Evolutionary conservation across 192 early-diverging fungal species (phyloP).

Genomic region (Umbelopsis vinacea): DNA sequence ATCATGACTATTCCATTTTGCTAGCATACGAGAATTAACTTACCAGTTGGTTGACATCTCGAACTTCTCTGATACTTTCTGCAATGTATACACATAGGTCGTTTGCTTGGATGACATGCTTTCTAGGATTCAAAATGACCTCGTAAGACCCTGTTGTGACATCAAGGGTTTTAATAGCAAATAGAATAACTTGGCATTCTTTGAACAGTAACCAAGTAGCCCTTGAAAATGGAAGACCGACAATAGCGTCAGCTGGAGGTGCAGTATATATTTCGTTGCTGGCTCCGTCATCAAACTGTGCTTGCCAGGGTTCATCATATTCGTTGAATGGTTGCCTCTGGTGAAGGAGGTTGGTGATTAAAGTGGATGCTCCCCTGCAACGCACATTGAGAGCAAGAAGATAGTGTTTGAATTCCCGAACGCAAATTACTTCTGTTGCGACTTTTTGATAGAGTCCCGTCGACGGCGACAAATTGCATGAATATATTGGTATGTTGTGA

Average conservation of each 20-base stretch:
- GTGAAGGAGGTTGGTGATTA: slow-evolving; percentile 69
- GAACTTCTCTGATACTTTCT: slow-evolving; percentile 49
- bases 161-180: slow-evolving; percentile 43
- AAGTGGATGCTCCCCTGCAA: slow-evolving; percentile 57
- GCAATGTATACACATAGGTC: slow-evolving; percentile 63
- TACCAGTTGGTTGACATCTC: slow-evolving; percentile 44
- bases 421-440: slow-evolving; percentile 54
- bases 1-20: not conserved
- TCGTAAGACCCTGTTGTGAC: slow-evolving; percentile 35
- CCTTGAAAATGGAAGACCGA: slow-evolving; percentile 64
- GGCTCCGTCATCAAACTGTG: slow-evolving; percentile 69
- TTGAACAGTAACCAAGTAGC: slow-evolving; percentile 55
- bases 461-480: slow-evolving; percentile 64
- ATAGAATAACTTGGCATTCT: slow-evolving; percentile 54
- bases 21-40: not conserved
- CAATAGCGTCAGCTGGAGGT: slow-evolving; percentile 55
- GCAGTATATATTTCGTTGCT: slow-evolving; percentile 67
- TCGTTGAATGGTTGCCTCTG: slow-evolving; percentile 53
- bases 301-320: slow-evolving; percentile 67
- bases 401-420: slow-evolving; percentile 55
- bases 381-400: slow-evolving; percentile 59
- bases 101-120: slow-evolving; percentile 44
- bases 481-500: slow-evolving; percentile 56
- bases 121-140: slow-evolving; percentile 66
- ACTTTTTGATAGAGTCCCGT: slow-evolving; percentile 66